Evolutionary conservation across 2,329 filamentous ascomycete genomes (phyloP), one percentile per base, ranked within the genome.

Genomic region (Neopestalotiopsis rosae): DNA sequence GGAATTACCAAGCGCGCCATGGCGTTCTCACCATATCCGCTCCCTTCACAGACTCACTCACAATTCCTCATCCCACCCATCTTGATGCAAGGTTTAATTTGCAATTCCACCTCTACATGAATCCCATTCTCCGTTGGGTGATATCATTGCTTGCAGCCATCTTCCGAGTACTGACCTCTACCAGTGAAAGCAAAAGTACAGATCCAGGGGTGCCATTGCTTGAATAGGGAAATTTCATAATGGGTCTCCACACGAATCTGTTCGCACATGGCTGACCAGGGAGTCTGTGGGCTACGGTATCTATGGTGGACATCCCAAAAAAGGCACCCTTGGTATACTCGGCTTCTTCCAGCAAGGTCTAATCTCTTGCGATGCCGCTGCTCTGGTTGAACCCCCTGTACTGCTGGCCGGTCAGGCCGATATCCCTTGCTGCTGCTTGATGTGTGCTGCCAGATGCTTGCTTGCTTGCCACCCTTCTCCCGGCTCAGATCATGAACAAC

Each of bases 201-300:
- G 17, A 57, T 66, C 30, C 49, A 38, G 24, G 38, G 38, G n/a
- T 13, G 28, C 63, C 63, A 32, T 30, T 28, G 12, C 5, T 20
- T 13, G 14, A 34, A 66, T 56, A 24, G 49, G 63, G 63, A 56
- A 57, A 66, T 28, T 28, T n/a, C 28, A 38, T 30, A 38, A n/a
- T n/a, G 49, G 17, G 24, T 40, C 32, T 52, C 61, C 20, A 24
- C 63, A 56, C 32, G 34, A 58, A 28, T 38, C 42, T 66, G 63
- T 57, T 57, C 63, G 63, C 63, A 49, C 34, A 66, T 66, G 63
- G 63, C 24, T 34, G 59, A 38, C 32, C 40, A 52, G 45, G 45
- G 17, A 14, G n/a, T 52, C 45, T 52, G 45, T 62, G 32, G 57
- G 24, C 24, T 34, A 59, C 24, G 49, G 49, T 38, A n/a, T 7